Evolutionary conservation across 2,329 filamentous ascomycete genomes (phyloP).

Genomic region (Chalaropsis ovoidea): DNA sequence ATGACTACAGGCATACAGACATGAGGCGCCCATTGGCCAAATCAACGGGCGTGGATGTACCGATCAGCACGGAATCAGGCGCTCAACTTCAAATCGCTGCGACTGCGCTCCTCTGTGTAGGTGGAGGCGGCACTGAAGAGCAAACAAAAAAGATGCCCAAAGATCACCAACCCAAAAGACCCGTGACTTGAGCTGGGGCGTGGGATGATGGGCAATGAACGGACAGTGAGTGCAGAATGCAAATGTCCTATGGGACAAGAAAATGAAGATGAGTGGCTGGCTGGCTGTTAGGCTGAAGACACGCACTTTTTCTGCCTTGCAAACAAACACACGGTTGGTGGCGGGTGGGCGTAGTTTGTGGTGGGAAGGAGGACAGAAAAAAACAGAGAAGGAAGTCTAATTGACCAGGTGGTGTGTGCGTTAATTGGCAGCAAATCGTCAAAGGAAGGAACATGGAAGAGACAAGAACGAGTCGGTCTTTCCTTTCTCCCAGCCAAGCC

Average conservation of each 20-base stretch:
- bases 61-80: not conserved
- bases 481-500: not conserved
- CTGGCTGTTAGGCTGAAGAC: too few species aligned
- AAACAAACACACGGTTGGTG: not conserved
- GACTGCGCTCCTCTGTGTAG: not conserved
- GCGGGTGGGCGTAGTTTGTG: conserved; percentile 1
- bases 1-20: not conserved
- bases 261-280: conserved; percentile 1
- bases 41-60: not conserved
- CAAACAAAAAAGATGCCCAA: conserved; percentile 1
- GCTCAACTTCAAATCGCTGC: not conserved
- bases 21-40: not conserved
- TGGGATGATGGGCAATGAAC: not conserved
- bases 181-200: not conserved
- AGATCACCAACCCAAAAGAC: conserved; percentile 9
- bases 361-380: not conserved
- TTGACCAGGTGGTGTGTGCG: conserved; percentile 7
- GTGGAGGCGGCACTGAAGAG: not conserved
- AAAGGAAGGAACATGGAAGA: conserved; percentile 3
- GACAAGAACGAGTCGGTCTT: conserved; percentile 7
- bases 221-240: not conserved
- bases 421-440: conserved; percentile 13
- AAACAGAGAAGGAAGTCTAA: not conserved
- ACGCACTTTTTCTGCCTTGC: not conserved
- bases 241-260: not conserved